phyloP scores from a whole-genome alignment of 306 rosid species.

The Fragaria vesca region DNA sequence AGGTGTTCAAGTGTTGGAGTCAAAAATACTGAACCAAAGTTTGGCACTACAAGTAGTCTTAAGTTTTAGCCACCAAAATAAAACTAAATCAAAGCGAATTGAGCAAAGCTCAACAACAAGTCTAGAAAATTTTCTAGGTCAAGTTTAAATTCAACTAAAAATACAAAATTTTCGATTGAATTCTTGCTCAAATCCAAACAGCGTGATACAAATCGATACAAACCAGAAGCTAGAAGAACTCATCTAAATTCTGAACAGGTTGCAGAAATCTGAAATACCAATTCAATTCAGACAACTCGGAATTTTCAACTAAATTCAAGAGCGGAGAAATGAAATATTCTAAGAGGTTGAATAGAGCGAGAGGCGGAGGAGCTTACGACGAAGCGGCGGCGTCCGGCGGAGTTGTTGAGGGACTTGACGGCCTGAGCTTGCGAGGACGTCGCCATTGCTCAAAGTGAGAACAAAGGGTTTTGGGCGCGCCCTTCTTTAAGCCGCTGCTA shows the following conservation, averaged over 20 bases:
- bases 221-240: no score
- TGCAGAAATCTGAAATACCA: neutral
- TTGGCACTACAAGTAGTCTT: neutral
- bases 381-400: conserved; percentile 72
- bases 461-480: neutral
- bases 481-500: neutral
- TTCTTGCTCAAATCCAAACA: neutral
- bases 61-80: neutral
- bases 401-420: conserved; percentile 85
- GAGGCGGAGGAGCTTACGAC: conserved; percentile 41
- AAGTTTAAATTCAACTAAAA: neutral
- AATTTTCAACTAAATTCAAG: neutral
- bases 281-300: conserved; percentile 8
- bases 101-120: neutral
- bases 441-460: conserved; percentile 45
- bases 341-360: no score
- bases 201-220: no score
- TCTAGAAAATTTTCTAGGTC: neutral
- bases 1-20: neutral
- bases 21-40: neutral
- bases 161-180: neutral
- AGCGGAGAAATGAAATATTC: no score
- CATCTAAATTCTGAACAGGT: neutral
- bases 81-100: neutral
- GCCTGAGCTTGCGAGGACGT: conserved; percentile 65